A percentile compares a stretch with the other conserved stretches of the same genome.
These are phyloP conservation scores for Hydnum rufescens DNA, from an alignment of 768 basidiomycete genomes.

Conservation along the genomic window DNA sequence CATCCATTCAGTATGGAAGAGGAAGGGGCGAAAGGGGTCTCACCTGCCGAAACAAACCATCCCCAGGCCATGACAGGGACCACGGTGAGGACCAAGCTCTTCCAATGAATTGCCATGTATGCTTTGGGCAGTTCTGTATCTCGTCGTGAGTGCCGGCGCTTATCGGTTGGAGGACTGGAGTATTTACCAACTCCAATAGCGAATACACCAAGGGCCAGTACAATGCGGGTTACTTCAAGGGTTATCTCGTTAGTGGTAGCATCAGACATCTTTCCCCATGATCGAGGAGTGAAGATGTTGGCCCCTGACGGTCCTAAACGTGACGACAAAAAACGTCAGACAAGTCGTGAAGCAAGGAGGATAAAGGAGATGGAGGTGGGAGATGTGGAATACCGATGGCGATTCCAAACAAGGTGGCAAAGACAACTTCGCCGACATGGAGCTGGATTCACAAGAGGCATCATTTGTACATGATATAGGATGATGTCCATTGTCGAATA, in stretches of 20 bases:
- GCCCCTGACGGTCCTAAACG: slow-evolving; percentile 54
- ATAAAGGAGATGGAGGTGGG: background rate
- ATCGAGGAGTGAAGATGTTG: slow-evolving; percentile 60
- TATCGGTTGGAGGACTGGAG: background rate
- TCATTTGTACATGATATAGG: background rate
- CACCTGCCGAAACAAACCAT: slow-evolving; percentile 10
- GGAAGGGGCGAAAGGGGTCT: background rate
- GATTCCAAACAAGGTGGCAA: slow-evolving; percentile 86
- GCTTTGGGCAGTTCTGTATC: slow-evolving; percentile 67
- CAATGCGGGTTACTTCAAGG: slow-evolving; percentile 77
- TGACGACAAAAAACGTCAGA: background rate
- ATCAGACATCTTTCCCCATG: slow-evolving; percentile 31
- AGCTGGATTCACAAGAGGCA: slow-evolving; percentile 24
- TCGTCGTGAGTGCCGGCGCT: too few species aligned
- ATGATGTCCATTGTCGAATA: background rate
- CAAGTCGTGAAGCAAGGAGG: background rate
- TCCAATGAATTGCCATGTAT: slow-evolving; percentile 85
- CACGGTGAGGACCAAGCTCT: slow-evolving; percentile 65
- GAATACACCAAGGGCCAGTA: slow-evolving; percentile 92
- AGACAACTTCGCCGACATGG: slow-evolving; percentile 91
- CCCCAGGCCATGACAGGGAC: slow-evolving; percentile 25
- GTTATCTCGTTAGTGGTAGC: slow-evolving; percentile 49
- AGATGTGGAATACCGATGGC: slow-evolving; percentile 32
- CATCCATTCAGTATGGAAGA: background rate
- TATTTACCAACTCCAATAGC: slow-evolving; percentile 59